phyloP scores from a whole-genome alignment of 2,329 filamentous ascomycete genomes.

The Raffaelea ambrosiae region DNA sequence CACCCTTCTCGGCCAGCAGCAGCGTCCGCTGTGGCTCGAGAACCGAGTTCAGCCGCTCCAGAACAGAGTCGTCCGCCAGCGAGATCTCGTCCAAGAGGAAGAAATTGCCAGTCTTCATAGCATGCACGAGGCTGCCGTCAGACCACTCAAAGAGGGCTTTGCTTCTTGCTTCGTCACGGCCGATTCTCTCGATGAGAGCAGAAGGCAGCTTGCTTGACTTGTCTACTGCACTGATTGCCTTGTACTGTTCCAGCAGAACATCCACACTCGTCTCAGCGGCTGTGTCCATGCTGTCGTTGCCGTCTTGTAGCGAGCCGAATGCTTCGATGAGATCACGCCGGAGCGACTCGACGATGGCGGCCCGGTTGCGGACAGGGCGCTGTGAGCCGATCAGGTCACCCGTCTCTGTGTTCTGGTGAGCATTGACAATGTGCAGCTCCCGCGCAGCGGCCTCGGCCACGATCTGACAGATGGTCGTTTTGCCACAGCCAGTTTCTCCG shows the following conservation, averaged over 20 bases:
- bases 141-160: constrained; percentile 94
- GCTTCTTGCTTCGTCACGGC: constrained; percentile 48
- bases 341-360: constrained; percentile 59
- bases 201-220: constrained; percentile 35
- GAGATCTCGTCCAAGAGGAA: constrained; percentile 98
- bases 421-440: constrained; percentile 82
- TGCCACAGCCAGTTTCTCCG: constrained; percentile 94
- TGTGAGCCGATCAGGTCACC: constrained; percentile 96
- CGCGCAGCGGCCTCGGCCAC: constrained; percentile 72
- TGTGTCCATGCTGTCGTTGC: constrained; percentile 6
- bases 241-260: constrained; percentile 51
- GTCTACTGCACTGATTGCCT: constrained; percentile 36
- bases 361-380: constrained; percentile 78
- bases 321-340: constrained; percentile 47
- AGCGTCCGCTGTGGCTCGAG: constrained; percentile 82
- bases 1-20: constrained; percentile 85
- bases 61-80: constrained; percentile 90
- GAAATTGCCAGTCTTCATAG: constrained; percentile 82
- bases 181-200: constrained; percentile 37
- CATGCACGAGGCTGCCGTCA: constrained; percentile 85
- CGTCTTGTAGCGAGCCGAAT: constrained; percentile 17
- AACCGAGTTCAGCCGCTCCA: constrained; percentile 93
- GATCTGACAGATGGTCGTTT: constrained; percentile 92
- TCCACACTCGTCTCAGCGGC: constrained; percentile 37
- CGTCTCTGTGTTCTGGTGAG: constrained; percentile 96